Percentiles rank a stretch among this genome's conserved stretches.
Conservation (phyloP, 208 protist genomes). For the Novymonas esmeraldas region DNA sequence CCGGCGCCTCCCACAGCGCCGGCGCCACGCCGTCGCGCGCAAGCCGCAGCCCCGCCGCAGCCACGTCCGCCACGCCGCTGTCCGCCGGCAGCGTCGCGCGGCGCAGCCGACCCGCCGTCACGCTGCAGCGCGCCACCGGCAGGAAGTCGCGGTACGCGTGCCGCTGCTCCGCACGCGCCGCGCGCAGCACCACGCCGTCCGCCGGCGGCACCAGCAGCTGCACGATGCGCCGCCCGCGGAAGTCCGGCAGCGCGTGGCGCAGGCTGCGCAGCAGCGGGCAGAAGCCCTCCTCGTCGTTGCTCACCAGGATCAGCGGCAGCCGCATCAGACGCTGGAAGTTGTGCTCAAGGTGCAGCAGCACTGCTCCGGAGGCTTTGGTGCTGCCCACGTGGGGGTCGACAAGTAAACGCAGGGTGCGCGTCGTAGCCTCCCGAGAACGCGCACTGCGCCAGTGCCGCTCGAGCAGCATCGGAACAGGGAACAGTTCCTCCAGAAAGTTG, state of each 20-base stretch:
- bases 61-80: conserved; percentile 25
- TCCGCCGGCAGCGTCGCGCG: conserved; percentile 27
- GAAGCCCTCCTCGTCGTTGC: conserved; percentile 30
- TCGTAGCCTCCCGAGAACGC: neutral
- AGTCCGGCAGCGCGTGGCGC: conserved; percentile 13
- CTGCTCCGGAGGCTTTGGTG: too few relatives aligned
- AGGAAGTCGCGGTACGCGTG: conserved; percentile 25
- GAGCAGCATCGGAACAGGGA: conserved; percentile 18
- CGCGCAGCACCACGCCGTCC: conserved; percentile 3
- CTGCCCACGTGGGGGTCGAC: neutral
- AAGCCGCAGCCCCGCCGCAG: conserved; percentile 21
- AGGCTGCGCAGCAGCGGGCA: conserved; percentile 24
- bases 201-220: conserved; percentile 21
- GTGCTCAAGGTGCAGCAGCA: neutral
- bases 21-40: neutral
- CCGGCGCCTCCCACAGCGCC: neutral
- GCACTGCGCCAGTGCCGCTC: neutral
- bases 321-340: conserved; percentile 5
- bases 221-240: conserved; percentile 13
- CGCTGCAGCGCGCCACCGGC: conserved; percentile 14
- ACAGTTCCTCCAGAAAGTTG: conserved; percentile 21
- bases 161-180: conserved; percentile 16
- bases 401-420: neutral
- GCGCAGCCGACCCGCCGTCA: conserved; percentile 8
- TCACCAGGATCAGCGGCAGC: conserved; percentile 17